Evolutionary conservation across 192 early-diverging fungal species (phyloP), one percentile per base, ranked within the genome.

Genomic region (Martensiomyces pterosporus): DNA sequence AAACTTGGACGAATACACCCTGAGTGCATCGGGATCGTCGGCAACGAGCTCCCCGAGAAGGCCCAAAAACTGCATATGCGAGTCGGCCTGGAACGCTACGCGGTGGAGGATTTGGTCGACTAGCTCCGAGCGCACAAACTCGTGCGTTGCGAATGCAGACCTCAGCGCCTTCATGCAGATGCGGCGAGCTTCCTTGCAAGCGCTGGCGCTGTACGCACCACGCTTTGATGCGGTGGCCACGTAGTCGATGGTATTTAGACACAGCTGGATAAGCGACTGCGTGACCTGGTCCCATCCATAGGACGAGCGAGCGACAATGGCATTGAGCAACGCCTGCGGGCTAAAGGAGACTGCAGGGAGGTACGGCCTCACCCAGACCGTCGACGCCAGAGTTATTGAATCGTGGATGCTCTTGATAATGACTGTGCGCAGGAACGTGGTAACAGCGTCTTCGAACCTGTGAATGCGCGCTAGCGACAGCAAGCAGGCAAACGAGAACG

Each of bases 391-490:
- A 19, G 36, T 10, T 32, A 46, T 17, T 2, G 42, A 29, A 40
- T 77, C 60, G 38, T 62, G 49, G 37, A 57, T 57, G 24, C 53
- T 43, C n/a, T 43, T 32, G 13, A 57, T 33, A 2, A 77, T 36
- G 0, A 39, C 42, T 36, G 52, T 42, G 17, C 61, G 55, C 33
- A 77, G 39, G 34, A 64, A 14, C 24, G 26, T 34, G 1, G 56
- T 51, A 45, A 83, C 81, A n/a, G 53, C 65, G 24, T 82, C 76
- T 43, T 82, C 78, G 34, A 87, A 85, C n/a, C 85, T 67, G 52
- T 86, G 85, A 40, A 87, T 80, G 47, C 81, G 67, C 21, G 85
- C 79, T 40, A 82, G 62, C 1, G 85, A 77, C 45, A 90, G 64
- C 19, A 90, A 53, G 38, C 83, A 85, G 0, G 82, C 76, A 41